Conservation (phyloP, 2,329 filamentous ascomycete species). For the Aspergillus oerlinghausenensis region DNA sequence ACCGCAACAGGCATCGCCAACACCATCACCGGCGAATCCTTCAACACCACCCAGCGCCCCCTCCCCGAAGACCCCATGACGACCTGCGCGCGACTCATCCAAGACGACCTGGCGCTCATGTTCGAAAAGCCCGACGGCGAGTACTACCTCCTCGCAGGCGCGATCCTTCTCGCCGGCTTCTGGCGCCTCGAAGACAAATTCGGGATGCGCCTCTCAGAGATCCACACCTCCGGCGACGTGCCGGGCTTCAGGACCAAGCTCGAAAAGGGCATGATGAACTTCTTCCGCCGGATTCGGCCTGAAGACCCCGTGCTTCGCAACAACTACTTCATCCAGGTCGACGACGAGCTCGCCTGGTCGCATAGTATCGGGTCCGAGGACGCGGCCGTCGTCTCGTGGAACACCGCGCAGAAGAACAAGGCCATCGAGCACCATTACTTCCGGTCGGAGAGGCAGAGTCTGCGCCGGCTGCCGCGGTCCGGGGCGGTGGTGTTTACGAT, state of each 20-base stretch:
- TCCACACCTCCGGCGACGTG: constrained; percentile 74
- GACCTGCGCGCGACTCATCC: constrained; percentile 65
- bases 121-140: constrained; percentile 70
- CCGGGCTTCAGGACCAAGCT: constrained; percentile 67
- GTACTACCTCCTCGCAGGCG: constrained; percentile 74
- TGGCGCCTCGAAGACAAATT: constrained; percentile 79
- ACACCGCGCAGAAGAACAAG: constrained; percentile 68
- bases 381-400: constrained; percentile 61
- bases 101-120: constrained; percentile 84
- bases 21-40: constrained; percentile 64
- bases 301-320: constrained; percentile 65
- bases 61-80: constrained; percentile 74
- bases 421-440: constrained; percentile 72
- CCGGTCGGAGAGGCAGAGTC: constrained; percentile 68
- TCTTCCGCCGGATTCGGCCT: constrained; percentile 68
- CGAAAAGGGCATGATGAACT: constrained; percentile 74
- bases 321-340: constrained; percentile 87
- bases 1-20: constrained; percentile 66
- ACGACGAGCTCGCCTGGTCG: constrained; percentile 72
- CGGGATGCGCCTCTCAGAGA: constrained; percentile 72
- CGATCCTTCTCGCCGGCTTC: constrained; percentile 73
- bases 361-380: constrained; percentile 72
- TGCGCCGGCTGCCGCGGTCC: constrained; percentile 58
- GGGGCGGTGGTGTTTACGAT: constrained; percentile 69
- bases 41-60: constrained; percentile 62